Evolutionary conservation across 75 land plant species (phyloP).

Genomic region (Chamaecyparis obtusa): DNA sequence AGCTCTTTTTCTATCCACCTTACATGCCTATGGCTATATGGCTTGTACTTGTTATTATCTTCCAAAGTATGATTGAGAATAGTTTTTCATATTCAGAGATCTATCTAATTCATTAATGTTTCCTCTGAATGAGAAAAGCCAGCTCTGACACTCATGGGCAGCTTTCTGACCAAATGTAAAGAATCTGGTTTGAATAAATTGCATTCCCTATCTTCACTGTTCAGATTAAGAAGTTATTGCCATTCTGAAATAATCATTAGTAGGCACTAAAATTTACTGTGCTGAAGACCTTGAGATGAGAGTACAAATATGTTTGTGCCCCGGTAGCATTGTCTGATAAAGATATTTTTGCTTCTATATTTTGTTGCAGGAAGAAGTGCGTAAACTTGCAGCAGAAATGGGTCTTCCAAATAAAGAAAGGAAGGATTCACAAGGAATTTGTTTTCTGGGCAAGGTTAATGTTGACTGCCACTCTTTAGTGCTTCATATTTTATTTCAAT

Average conservation of each 20-base stretch:
- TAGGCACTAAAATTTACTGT: not conserved
- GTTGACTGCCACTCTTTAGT: not conserved
- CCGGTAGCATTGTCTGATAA: not conserved
- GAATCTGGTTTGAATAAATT: not conserved
- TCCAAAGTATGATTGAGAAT: not conserved
- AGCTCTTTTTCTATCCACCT: not conserved
- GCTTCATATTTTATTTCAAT: not conserved
- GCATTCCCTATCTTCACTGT: not conserved
- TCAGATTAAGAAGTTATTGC: not conserved
- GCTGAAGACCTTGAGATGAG: not conserved
- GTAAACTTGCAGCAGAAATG: constrained; percentile 66
- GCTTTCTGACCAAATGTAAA: not conserved
- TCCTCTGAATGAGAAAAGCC: not conserved
- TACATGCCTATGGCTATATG: not conserved
- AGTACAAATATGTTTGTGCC: not conserved
- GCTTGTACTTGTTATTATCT: not conserved
- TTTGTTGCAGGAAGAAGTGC: constrained; percentile 75
- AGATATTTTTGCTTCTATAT: not conserved
- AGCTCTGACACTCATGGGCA: not conserved
- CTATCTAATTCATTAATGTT: not conserved
- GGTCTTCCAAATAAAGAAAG: constrained; percentile 84
- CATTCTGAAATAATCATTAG: not conserved
- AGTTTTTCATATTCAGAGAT: not conserved
- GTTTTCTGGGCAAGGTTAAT: constrained; percentile 97
- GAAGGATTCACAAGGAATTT: constrained; percentile 98